Evolutionary conservation across 2,329 filamentous ascomycete genomes (phyloP), one percentile per base, ranked within the genome.

Genomic region (Oidium heveae): DNA sequence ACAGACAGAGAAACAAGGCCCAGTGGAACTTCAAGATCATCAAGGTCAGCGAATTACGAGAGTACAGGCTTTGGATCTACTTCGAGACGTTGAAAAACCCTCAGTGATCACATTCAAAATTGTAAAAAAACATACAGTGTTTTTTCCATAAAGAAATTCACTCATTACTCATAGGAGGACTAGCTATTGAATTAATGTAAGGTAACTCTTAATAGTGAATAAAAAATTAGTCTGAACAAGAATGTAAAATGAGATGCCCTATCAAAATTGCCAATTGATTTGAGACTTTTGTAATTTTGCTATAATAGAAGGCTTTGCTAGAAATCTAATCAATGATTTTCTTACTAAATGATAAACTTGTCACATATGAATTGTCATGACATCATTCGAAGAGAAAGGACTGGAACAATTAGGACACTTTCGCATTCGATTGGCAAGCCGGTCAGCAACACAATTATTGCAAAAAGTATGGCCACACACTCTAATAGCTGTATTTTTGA

Each of bases 381-480:
- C 79, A 66, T 98, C 91, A 68, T 84, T 84, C 66, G 79, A 84
- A 63, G 94, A 89, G 66, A 98, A 98, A 4, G 86, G 80, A 68
- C 84, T 84, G 63, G 84, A 86, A 72, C 93, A 98, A 61, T 86
- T 89, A 2, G 91, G 91, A 64, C 91, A 98, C 68, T 96, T 96
- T 60, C 91, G 78, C 70, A 89, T 88, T 37, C 91, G 84, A 63
- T 91, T 94, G 49, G 79, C 79, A 58, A 95, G 80, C 56, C 91
- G 81, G 63, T 93, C 84, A 59, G 94, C 86, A 24, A 96, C 84
- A 65, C 91, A 98, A 51, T 80, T 75, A 64, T 82, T 81, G 74
- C 91, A 98, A 68, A 96, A 94, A 52, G 94, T 77, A 67, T 98
- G 91, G 1, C 91, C 91, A 66, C 91, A 98, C 0, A 85, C 87